These are phyloP conservation scores for Solanum dulcamara DNA, from an alignment of 257 asterid species.

Conservation along the genomic window DNA sequence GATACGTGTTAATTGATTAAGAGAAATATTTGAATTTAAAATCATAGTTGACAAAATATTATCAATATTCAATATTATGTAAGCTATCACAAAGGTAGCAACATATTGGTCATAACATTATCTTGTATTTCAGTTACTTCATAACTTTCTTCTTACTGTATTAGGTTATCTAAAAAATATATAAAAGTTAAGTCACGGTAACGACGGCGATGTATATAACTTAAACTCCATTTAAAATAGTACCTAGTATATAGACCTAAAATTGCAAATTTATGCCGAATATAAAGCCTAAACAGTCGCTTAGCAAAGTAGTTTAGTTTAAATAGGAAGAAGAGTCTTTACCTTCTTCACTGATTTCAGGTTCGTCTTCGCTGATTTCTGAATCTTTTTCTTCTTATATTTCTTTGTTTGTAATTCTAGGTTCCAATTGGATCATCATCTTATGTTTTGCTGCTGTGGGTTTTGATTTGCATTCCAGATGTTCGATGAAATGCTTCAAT, in stretches of 20 bases:
- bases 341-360: background rate
- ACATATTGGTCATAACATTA: fast-evolving
- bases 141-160: no score
- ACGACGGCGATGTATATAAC: background rate
- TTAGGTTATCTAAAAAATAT: no score
- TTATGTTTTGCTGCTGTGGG: background rate
- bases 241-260: background rate
- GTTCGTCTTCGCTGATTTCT: background rate
- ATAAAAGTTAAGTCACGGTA: no score
- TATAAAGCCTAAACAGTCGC: background rate
- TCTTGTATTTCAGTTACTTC: no score
- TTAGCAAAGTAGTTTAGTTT: background rate
- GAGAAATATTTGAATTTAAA: background rate
- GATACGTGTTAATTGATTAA: background rate
- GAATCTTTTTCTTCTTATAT: background rate
- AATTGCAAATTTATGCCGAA: background rate
- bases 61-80: fast-evolving
- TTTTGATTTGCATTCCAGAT: background rate
- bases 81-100: no score
- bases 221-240: background rate
- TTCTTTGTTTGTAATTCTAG: background rate
- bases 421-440: background rate
- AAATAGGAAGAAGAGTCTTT: background rate
- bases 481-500: background rate
- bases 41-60: background rate